A percentile compares a stretch with the other conserved stretches of the same genome.
phyloP scores from a whole-genome alignment of 176 grass and related monocot genomes.

The Musa troglodytarum region DNA sequence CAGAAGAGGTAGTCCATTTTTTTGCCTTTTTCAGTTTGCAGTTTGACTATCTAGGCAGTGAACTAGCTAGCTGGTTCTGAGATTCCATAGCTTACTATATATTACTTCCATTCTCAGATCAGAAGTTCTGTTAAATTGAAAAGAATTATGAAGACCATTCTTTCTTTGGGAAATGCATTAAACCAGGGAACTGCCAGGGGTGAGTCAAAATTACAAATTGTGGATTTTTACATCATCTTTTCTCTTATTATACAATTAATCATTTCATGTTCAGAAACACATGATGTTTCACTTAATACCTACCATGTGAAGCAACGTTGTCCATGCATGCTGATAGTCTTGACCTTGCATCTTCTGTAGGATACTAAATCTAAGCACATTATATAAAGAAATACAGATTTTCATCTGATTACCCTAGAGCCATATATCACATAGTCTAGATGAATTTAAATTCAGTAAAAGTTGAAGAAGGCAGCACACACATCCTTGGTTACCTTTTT shows the following conservation, averaged over 20 bases:
- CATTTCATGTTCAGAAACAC: neutral
- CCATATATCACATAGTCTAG: neutral
- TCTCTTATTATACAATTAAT: neutral
- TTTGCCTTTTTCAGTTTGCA: neutral
- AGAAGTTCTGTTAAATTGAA: slow-evolving; percentile 87
- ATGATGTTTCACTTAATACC: neutral
- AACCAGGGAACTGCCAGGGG: slow-evolving; percentile 99
- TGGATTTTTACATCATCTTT: neutral
- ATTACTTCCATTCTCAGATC: slow-evolving; percentile 50
- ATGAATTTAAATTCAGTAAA: neutral
- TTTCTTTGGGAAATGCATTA: slow-evolving; percentile 97
- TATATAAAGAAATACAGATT: neutral
- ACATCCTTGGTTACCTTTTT: too few species aligned
- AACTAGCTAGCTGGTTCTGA: neutral
- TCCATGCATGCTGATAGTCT: neutral
- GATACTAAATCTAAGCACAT: neutral
- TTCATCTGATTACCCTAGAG: neutral
- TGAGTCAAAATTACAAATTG: slow-evolving; percentile 31
- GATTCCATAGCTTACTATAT: slow-evolving; percentile 17
- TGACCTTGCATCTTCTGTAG: neutral
- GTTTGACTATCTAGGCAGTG: neutral
- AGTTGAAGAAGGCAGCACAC: neutral
- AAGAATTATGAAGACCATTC: slow-evolving; percentile 99
- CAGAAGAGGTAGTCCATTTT: slow-evolving; percentile 51
- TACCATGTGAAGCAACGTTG: neutral